Evolutionary conservation across 257 asterid genomes (phyloP).

Genomic region (Fraxinus quadrangulata): DNA sequence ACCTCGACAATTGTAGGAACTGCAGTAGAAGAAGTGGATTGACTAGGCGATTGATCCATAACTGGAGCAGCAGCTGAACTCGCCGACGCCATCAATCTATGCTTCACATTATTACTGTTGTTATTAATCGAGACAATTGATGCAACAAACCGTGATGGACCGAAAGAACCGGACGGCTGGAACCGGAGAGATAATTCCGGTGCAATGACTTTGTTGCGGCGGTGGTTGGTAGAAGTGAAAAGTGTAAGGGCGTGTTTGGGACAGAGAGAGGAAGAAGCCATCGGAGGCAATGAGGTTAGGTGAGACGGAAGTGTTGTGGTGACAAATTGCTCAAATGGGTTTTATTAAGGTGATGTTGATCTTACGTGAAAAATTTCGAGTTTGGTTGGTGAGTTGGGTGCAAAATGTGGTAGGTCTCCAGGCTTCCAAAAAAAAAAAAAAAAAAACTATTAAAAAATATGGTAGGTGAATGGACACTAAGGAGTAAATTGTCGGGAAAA

Average conservation of each 20-base stretch:
- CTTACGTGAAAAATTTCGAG: background rate
- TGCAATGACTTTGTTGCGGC: slow-evolving; percentile 32
- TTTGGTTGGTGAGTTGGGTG: background rate
- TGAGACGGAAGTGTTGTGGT: slow-evolving; percentile 1
- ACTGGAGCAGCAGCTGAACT: slow-evolving; percentile 48
- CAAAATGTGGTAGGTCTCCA: background rate
- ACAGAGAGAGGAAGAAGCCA: slow-evolving; percentile 49
- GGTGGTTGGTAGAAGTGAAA: slow-evolving; percentile 32
- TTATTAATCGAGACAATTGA: slow-evolving; percentile 19
- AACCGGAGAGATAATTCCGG: slow-evolving; percentile 38
- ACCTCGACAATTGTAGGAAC: slow-evolving; percentile 73
- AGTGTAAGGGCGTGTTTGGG: slow-evolving; percentile 37
- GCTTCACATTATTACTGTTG: slow-evolving; percentile 9
- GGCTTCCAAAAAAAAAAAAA: too few species aligned
- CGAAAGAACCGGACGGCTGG: slow-evolving; percentile 36
- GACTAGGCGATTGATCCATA: slow-evolving; percentile 59
- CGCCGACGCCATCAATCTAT: slow-evolving; percentile 52
- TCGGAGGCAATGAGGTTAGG: slow-evolving; percentile 20
- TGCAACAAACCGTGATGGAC: slow-evolving; percentile 29
- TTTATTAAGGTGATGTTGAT: background rate
- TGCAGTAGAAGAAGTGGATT: slow-evolving; percentile 43
- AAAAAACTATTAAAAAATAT: too few species aligned
- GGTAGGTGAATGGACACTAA: too few species aligned
- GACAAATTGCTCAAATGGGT: background rate
- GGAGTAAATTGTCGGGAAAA: too few species aligned